These are phyloP conservation scores for Echites panduratus DNA, from an alignment of 257 asterid species.

Conservation along the genomic window DNA sequence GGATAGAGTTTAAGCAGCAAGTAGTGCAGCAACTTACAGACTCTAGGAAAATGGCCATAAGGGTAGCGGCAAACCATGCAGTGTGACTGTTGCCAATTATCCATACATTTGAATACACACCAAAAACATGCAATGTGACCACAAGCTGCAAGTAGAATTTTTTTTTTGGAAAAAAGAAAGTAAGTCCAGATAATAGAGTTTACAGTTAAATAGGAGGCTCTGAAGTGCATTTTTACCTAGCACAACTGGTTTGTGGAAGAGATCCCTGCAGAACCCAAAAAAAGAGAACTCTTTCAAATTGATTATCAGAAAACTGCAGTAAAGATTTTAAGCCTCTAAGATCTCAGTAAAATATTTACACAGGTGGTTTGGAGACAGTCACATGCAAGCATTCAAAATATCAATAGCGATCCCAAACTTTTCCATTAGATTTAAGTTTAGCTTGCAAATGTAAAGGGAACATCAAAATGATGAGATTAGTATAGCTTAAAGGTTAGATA, in stretches of 20 bases:
- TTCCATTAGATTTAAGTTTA: neutral
- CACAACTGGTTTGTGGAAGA: conserved; percentile 65
- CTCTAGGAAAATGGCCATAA: conserved; percentile 51
- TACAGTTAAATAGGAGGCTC: neutral
- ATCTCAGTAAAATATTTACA: neutral
- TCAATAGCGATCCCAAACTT: neutral
- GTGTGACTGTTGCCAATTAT: conserved; percentile 26
- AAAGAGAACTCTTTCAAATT: neutral
- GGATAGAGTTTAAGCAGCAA: conserved; percentile 53
- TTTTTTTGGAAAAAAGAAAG: neutral
- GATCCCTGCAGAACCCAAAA: conserved; percentile 47
- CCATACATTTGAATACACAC: conserved; percentile 54
- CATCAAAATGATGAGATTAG: neutral
- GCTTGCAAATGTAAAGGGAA: neutral
- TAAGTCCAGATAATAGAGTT: conserved; percentile 1
- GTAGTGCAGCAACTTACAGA: conserved; percentile 45
- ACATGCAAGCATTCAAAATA: neutral
- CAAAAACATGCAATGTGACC: conserved; percentile 74
- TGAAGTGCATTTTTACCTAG: conserved; percentile 31
- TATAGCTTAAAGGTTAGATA: neutral
- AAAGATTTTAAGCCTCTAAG: neutral
- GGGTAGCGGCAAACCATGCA: conserved; percentile 61
- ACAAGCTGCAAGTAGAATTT: conserved; percentile 45
- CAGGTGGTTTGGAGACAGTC: neutral
- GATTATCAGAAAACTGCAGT: neutral